phyloP scores from a whole-genome alignment of 371 early-diverging fungal species.

The Syncephalastrum monosporum region DNA sequence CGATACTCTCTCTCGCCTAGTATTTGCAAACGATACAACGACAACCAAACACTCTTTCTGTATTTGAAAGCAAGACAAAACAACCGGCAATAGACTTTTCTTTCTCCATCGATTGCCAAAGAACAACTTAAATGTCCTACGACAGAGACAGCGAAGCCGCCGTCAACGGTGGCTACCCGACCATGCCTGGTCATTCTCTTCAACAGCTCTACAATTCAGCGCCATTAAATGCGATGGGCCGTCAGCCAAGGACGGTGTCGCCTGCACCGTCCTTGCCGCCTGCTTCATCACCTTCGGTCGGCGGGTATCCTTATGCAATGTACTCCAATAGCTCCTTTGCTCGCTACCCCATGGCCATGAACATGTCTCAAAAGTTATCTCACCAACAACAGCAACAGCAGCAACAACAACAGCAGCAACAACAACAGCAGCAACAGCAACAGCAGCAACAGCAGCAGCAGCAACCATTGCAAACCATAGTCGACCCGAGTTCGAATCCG shows the following conservation, averaged over 20 bases:
- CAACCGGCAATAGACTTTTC: too few species aligned
- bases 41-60: too few species aligned
- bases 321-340: constrained; percentile 38
- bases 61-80: too few species aligned
- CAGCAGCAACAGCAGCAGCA: constrained; percentile 4
- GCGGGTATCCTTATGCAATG: constrained; percentile 27
- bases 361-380: constrained; percentile 40
- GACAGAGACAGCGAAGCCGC: constrained; percentile 27
- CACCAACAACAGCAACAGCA: constrained; percentile 33
- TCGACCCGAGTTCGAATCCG: too few species aligned
- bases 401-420: constrained; percentile 11
- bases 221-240: constrained; percentile 19
- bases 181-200: constrained; percentile 14
- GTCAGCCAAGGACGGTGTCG: constrained; percentile 24
- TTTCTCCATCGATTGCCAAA: too few species aligned
- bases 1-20: too few species aligned
- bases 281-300: constrained; percentile 35
- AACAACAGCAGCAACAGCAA: constrained; percentile 12
- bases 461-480: constrained; percentile 13
- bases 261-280: constrained; percentile 50
- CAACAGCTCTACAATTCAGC: constrained; percentile 19
- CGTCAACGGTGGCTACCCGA: constrained; percentile 14
- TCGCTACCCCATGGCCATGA: constrained; percentile 51
- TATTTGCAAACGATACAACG: too few species aligned
- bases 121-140: constrained; percentile 16